phyloP scores from a whole-genome alignment of 306 rosid species.

The Canavalia ensiformis region DNA sequence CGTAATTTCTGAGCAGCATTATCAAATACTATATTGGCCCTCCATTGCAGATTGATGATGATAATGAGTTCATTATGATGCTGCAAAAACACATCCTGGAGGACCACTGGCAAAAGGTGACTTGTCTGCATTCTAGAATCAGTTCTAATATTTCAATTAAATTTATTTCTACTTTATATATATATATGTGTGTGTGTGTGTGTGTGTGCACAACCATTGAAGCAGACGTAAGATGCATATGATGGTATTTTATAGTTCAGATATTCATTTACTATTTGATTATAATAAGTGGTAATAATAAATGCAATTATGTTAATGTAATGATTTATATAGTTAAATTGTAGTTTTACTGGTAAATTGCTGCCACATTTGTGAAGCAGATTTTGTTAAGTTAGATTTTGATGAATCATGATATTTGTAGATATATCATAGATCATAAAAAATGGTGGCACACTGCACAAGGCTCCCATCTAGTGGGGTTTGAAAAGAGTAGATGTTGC shows the following conservation, averaged over 20 bases:
- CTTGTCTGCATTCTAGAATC: constrained; percentile 8
- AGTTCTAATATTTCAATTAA: constrained; percentile 16
- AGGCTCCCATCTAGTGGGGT: not conserved
- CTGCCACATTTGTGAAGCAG: not conserved
- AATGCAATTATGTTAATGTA: constrained; percentile 28
- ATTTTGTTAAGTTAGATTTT: not conserved
- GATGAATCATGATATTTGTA: constrained; percentile 13
- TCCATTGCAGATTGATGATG: constrained; percentile 72
- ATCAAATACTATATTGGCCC: constrained; percentile 34
- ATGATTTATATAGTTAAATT: constrained; percentile 22
- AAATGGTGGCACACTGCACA: not conserved
- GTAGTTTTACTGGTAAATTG: not conserved
- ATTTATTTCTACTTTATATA: constrained; percentile 13
- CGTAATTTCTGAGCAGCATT: constrained; percentile 26
- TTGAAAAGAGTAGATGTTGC: not conserved
- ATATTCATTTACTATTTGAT: constrained; percentile 27
- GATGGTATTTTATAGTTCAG: constrained; percentile 34
- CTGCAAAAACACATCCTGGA: constrained; percentile 79
- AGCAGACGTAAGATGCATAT: constrained; percentile 17
- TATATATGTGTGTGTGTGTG: too few relatives aligned
- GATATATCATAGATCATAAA: constrained; percentile 3
- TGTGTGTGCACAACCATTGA: constrained; percentile 13
- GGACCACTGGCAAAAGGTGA: constrained; percentile 91
- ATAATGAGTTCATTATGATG: constrained; percentile 64
- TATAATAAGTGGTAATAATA: constrained; percentile 12